Conservation (phyloP, 2,329 filamentous ascomycete genomes). For the Sporothrix sp. region DNA sequence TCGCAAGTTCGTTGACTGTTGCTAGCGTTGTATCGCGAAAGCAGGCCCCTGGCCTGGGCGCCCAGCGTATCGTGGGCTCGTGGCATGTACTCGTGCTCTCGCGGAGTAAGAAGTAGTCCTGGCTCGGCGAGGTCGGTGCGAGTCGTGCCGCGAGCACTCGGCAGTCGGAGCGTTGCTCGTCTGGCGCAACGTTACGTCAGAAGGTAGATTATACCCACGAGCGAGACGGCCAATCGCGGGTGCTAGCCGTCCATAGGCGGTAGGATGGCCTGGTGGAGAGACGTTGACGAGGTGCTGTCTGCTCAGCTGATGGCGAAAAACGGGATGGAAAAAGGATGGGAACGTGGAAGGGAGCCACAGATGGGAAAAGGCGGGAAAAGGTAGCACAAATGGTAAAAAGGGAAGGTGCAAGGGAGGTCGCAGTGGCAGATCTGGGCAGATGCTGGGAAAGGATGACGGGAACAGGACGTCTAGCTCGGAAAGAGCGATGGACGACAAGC, state of each 20-base stretch:
- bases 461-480: too few species aligned
- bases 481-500: too few species aligned
- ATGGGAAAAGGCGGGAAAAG: background rate
- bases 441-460: background rate
- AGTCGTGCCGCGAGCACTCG: background rate
- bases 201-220: constrained; percentile 3
- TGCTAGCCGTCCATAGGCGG: too few species aligned
- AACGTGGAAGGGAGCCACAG: background rate
- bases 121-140: background rate
- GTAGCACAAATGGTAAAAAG: background rate
- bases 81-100: too few species aligned
- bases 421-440: too few species aligned
- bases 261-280: background rate
- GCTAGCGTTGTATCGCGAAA: constrained; percentile 5
- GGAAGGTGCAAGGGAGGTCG: too few species aligned
- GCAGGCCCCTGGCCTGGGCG: background rate
- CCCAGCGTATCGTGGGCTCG: too few species aligned
- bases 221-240: too few species aligned
- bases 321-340: background rate
- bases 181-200: constrained; percentile 19
- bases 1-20: background rate
- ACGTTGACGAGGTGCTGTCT: background rate
- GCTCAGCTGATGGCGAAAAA: background rate
- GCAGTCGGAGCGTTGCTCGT: background rate
- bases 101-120: too few species aligned